Evolutionary conservation across 208 protist species (phyloP).

Genomic region (Leishmania amazonensis): DNA sequence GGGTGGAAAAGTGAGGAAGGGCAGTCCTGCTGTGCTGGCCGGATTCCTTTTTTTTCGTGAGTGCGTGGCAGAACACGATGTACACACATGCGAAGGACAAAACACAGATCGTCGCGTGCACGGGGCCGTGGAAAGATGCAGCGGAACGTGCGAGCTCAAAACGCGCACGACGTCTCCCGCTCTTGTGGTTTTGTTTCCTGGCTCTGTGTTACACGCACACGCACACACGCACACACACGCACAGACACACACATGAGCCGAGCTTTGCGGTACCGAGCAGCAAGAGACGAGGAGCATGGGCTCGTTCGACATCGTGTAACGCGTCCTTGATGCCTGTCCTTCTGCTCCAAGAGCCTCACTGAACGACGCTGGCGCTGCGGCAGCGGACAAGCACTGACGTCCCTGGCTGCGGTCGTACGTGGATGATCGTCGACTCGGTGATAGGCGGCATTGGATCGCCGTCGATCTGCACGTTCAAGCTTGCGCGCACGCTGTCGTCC

Average conservation of each 20-base stretch:
- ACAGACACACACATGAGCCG: background rate
- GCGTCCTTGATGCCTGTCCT: background rate
- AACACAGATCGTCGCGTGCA: too few relatives aligned
- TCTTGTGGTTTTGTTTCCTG: background rate
- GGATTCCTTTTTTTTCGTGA: too few relatives aligned
- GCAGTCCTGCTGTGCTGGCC: too few relatives aligned
- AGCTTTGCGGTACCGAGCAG: background rate
- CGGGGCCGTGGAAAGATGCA: too few relatives aligned
- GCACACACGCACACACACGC: background rate
- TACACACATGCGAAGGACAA: too few relatives aligned
- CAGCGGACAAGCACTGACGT: conserved; percentile 61
- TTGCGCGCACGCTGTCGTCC: conserved; percentile 31
- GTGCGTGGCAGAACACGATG: too few relatives aligned
- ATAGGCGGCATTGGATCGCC: conserved; percentile 72
- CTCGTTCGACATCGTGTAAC: background rate
- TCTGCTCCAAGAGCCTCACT: background rate
- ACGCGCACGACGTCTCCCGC: background rate
- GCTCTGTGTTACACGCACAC: too few relatives aligned
- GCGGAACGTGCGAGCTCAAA: too few relatives aligned
- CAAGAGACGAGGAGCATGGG: background rate
- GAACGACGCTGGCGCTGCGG: conserved; percentile 57
- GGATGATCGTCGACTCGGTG: conserved; percentile 57
- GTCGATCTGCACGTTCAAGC: conserved; percentile 75
- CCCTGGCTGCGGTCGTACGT: conserved; percentile 36
- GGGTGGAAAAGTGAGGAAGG: too few relatives aligned